These are phyloP conservation scores for Dothistroma pini DNA, from an alignment of 2,329 filamentous ascomycete genomes.

Conservation along the genomic window DNA sequence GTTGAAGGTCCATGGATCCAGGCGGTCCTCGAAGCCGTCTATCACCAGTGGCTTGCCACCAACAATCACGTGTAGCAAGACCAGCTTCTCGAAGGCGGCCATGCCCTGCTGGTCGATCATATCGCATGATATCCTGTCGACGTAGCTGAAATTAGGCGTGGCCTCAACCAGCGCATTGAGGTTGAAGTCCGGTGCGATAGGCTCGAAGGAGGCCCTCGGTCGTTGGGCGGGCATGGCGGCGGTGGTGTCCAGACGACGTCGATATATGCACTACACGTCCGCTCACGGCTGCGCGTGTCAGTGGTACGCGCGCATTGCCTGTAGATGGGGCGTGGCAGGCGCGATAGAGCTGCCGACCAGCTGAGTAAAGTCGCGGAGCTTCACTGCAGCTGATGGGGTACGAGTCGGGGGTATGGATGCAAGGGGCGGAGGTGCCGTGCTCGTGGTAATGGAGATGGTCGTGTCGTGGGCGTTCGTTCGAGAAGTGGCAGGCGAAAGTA, in stretches of 20 bases:
- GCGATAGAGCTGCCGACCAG: not conserved
- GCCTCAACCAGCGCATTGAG: conserved; percentile 70
- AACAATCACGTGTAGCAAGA: conserved; percentile 76
- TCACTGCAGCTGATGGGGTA: conserved; percentile 3
- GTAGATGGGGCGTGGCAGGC: not conserved
- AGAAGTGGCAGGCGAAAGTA: conserved; percentile 7
- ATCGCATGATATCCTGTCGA: conserved; percentile 70
- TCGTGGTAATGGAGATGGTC: conserved; percentile 10
- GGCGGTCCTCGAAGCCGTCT: conserved; percentile 74
- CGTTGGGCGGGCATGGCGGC: conserved; percentile 68
- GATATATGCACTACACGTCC: not conserved
- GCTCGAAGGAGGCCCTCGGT: conserved; percentile 85
- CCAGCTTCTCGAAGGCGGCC: conserved; percentile 78
- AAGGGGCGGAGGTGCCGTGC: conserved; percentile 7
- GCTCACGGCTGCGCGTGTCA: conserved; percentile 8
- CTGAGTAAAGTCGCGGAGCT: conserved; percentile 3
- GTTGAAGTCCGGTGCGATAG: conserved; percentile 81
- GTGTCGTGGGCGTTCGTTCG: not conserved
- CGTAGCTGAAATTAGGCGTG: conserved; percentile 83
- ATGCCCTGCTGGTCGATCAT: conserved; percentile 74
- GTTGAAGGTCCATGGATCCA: conserved; percentile 77
- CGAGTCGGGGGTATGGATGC: not conserved
- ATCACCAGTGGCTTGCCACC: conserved; percentile 87
- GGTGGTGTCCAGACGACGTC: conserved; percentile 1
- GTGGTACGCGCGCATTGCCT: conserved; percentile 15